Evolutionary conservation across 768 basidiomycete genomes (phyloP).

Genomic region (Collybia mongolica): DNA sequence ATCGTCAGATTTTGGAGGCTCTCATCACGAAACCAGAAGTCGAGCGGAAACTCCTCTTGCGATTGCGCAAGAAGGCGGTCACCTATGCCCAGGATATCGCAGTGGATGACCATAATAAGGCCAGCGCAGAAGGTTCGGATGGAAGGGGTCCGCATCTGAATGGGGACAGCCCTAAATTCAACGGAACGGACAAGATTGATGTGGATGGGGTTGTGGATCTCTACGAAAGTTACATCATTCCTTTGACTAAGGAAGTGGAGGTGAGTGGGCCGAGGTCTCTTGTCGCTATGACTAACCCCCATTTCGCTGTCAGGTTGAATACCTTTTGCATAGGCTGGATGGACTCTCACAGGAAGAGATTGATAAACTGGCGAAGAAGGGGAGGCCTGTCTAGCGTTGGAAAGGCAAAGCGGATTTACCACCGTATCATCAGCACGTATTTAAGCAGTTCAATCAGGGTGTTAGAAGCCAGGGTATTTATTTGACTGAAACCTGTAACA

Average conservation of each 20-base stretch:
- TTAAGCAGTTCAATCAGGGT: no score
- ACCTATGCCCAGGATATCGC: constrained; percentile 82
- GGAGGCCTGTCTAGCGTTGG: background rate
- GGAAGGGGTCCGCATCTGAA: constrained; percentile 32
- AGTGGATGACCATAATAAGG: no score
- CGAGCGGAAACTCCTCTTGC: constrained; percentile 77
- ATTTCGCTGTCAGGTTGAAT: constrained; percentile 72
- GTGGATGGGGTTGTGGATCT: constrained; percentile 90
- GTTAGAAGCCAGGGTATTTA: no score
- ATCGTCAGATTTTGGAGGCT: constrained; percentile 73
- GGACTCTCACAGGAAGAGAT: constrained; percentile 83
- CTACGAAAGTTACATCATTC: constrained; percentile 95
- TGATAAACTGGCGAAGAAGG: constrained; percentile 46
- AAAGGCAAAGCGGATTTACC: background rate
- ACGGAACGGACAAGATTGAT: constrained; percentile 70
- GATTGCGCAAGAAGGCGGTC: constrained; percentile 82
- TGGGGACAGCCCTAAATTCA: constrained; percentile 18
- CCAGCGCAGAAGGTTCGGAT: constrained; percentile 26
- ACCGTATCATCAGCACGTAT: no score
- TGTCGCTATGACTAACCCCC: background rate
- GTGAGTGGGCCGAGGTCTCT: constrained; percentile 38
- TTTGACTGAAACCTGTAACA: no score
- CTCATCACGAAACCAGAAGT: constrained; percentile 98
- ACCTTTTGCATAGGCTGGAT: constrained; percentile 87
- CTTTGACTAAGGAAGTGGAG: constrained; percentile 98